Base-by-base conservation (phyloP, 2,329 filamentous ascomycete species). In the Colletotrichum cereale region DNA sequence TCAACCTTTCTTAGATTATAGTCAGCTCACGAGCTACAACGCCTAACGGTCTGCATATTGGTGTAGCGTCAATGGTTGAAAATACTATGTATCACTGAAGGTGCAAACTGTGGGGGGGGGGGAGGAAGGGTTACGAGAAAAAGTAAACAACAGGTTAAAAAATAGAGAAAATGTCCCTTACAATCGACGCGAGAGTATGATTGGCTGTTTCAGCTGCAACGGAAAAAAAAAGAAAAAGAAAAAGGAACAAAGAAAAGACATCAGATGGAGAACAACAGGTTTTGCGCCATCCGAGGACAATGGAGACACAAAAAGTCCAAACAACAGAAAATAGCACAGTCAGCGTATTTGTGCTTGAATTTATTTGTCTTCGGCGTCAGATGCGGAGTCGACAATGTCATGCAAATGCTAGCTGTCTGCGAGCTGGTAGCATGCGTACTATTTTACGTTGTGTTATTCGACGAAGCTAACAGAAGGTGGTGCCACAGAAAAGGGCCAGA, bases 181-280 rank as follows among this genome's bases (percentile, higher is more conserved):
- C 47, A 8, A n/a, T 16, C 42, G 29, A 57, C 14, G 44, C 18
- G 29, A 38, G 21, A 44, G 29, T 29, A 7, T 57, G 65, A 71
- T 71, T 62, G 57, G 68, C n/a, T 44, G 60, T 38, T 62, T 31
- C 24, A 40, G 10, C 16, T 8, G 6, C 24, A 12, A 4, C 16
- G 31, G 14, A 18, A 18, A 36, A 62, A 5, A 62, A 48, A 24
- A 11, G 44, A 48, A 56, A 40, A 62, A 44, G 57, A 71, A 62
- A 5, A 62, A 48, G 34, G 14, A 50, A 48, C 63, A 40, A 62
- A 44, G 57, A 71, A 62, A 62, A 67, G 57, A 44, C 58, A 58
- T 36, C 36, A 34, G 34, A 31, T 11, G 18, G 34, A 26, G 67
- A 67, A 62, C 47, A 40, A 36, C 24, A n/a, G 31, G 18, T 38